These are phyloP conservation scores for Fusarium dimerum DNA, from an alignment of 2,329 filamentous ascomycete species.

Conservation along the genomic window DNA sequence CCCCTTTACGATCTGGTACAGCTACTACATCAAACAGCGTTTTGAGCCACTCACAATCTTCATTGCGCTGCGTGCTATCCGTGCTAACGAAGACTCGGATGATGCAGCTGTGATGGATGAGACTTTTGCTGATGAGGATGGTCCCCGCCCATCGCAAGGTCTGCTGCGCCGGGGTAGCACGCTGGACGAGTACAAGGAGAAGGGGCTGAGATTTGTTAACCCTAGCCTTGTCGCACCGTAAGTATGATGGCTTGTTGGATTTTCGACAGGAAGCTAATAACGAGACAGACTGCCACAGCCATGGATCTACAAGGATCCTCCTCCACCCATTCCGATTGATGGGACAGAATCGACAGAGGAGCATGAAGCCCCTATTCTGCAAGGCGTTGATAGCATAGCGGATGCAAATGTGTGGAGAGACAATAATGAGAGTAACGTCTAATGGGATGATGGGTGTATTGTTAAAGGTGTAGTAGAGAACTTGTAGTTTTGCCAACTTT, in stretches of 20 bases:
- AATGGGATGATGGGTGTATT: constrained; percentile 7
- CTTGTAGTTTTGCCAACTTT: no score
- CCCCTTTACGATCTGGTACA: constrained; percentile 83
- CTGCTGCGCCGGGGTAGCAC: constrained; percentile 60
- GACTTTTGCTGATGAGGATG: constrained; percentile 39
- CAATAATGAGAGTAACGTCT: constrained; percentile 24
- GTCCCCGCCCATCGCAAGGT: constrained; percentile 40
- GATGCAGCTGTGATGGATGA: constrained; percentile 40
- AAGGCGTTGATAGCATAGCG: constrained; percentile 39
- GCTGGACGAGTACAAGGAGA: constrained; percentile 71
- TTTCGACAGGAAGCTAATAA: constrained; percentile 7
- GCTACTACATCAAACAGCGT: constrained; percentile 74
- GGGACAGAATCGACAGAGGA: constrained; percentile 31
- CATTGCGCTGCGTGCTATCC: constrained; percentile 86
- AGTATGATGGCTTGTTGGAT: constrained; percentile 37
- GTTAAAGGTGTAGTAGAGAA: constrained; percentile 12
- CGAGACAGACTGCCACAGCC: constrained; percentile 62
- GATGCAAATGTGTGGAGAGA: constrained; percentile 43
- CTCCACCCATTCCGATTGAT: constrained; percentile 37
- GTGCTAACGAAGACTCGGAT: constrained; percentile 50
- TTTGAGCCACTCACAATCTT: constrained; percentile 90
- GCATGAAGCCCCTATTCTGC: constrained; percentile 30
- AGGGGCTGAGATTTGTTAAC: constrained; percentile 71
- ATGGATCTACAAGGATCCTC: constrained; percentile 66
- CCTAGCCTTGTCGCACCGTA: constrained; percentile 70